Base-by-base conservation (phyloP, 768 basidiomycete genomes). In the Russula dissimulans region DNA sequence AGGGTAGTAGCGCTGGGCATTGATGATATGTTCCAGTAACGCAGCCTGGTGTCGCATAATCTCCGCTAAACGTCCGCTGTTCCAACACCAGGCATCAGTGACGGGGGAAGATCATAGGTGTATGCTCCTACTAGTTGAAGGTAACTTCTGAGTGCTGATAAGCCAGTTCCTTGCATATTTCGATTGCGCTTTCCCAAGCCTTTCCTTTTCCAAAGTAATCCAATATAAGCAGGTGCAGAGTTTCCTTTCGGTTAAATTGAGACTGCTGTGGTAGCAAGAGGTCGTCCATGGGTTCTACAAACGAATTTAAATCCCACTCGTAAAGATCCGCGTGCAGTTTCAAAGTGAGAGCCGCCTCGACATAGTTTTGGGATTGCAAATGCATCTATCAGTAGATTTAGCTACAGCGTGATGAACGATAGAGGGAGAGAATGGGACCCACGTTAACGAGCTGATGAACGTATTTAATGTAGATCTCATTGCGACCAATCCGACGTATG, bases 391-490 rank as follows among this genome's bases (percentile, higher is more conserved):
- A 47, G 12, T 10, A 31, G 5, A 26, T 47, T 41, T 26, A n/a
- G 41, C 7, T 54, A n/a, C 44, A 54, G 11, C n/a, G 6, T 7
- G 22, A 18, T 9, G 41, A 46, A 54, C 48, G 44, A 38, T 18
- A 6, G 45, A 53, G 44, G 22, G 4, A 43, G 51, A 22, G 38
- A 32, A 2, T 52, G 58, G 57, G 34, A 62, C 85, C 66, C 68
- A 94, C 90, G 67, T 91, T 89, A 53, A 95, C 91, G 29, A 97
- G 84, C 69, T 95, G 91, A 69, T 97, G 92, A 26, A 95, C 89
- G 70, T 95, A 95, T 80, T 94, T 91, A 72, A 95, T 89, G 68
- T 94, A 95, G 61, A 97, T 93, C 69, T 95, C 93, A 68, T 91
- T 87, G 12, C 94, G 79, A 17, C 93, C 93, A 57, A 95, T 94